Percentiles rank a stretch among this genome's conserved stretches.
Evolutionary conservation across 225 moss, liverwort and hornwort genomes (phyloP).

Genomic region (Rhytidiadelphus loreus): DNA sequence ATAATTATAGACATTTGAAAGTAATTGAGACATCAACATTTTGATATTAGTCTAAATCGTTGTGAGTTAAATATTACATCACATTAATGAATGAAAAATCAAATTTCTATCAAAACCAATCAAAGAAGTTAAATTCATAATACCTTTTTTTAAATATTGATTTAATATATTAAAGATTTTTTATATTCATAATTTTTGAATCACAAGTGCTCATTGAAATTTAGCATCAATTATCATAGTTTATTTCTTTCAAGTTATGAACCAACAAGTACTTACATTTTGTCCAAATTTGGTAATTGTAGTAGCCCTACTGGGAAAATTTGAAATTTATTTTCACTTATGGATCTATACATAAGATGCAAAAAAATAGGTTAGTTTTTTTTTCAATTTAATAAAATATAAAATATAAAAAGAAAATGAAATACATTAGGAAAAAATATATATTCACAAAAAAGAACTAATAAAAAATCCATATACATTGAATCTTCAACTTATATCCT

Average conservation of each 20-base stretch:
- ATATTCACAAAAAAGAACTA: too few relatives aligned
- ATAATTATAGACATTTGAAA: not conserved
- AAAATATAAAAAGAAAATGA: too few relatives aligned
- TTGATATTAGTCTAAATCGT: not conserved
- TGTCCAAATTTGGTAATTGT: not conserved
- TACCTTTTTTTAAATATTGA: not conserved
- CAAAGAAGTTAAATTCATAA: not conserved
- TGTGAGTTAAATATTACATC: not conserved
- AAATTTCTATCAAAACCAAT: not conserved
- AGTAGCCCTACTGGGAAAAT: not conserved
- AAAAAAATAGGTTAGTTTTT: too few relatives aligned
- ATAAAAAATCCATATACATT: too few relatives aligned
- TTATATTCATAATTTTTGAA: not conserved
- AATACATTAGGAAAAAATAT: too few relatives aligned
- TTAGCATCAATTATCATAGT: not conserved
- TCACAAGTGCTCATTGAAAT: rapidly evolving
- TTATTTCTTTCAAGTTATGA: not conserved
- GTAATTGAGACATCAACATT: not conserved
- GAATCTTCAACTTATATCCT: not conserved
- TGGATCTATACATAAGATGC: not conserved
- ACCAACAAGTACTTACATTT: not conserved
- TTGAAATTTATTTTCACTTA: not conserved
- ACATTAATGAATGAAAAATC: not conserved
- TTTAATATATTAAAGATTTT: rapidly evolving
- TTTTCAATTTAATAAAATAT: too few relatives aligned